Evolutionary conservation across 441 rosid species (phyloP).

Genomic region (Dalechampia spathulata): DNA sequence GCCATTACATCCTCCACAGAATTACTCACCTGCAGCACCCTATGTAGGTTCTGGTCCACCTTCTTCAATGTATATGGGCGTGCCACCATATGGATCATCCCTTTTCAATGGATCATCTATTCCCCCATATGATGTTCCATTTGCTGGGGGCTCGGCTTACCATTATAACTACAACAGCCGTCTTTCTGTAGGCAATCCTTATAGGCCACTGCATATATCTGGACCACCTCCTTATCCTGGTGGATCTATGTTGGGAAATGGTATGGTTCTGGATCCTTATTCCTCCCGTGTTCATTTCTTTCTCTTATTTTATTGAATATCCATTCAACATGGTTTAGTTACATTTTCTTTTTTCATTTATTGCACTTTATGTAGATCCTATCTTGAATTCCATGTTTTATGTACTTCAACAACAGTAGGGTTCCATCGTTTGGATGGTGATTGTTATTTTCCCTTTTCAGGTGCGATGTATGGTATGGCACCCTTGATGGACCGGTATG

Average conservation of each 20-base stretch:
- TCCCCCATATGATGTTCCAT: constrained; percentile 84
- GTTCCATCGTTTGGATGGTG: neutral
- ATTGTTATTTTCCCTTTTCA: constrained; percentile 14
- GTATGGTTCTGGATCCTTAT: constrained; percentile 23
- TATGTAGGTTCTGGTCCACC: constrained; percentile 76
- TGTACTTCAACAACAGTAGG: too few species aligned
- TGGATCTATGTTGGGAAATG: constrained; percentile 88
- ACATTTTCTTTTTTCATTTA: neutral
- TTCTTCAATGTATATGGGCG: constrained; percentile 77
- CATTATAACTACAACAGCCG: constrained; percentile 72
- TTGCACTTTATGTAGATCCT: too few species aligned
- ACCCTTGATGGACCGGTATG: constrained; percentile 82
- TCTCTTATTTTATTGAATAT: too few species aligned
- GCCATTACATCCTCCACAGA: constrained; percentile 60
- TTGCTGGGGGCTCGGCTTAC: constrained; percentile 85
- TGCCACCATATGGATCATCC: constrained; percentile 75
- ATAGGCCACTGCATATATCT: constrained; percentile 73
- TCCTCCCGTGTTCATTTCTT: neutral
- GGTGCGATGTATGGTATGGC: constrained; percentile 90
- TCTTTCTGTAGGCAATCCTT: constrained; percentile 76
- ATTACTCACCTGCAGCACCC: constrained; percentile 63
- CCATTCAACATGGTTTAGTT: too few species aligned
- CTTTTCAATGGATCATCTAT: constrained; percentile 53
- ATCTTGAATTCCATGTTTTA: too few species aligned
- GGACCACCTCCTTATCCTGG: constrained; percentile 82